These are phyloP conservation scores for Bremia lactucae DNA, from an alignment of 352 stramenopile genomes.

Conservation along the genomic window DNA sequence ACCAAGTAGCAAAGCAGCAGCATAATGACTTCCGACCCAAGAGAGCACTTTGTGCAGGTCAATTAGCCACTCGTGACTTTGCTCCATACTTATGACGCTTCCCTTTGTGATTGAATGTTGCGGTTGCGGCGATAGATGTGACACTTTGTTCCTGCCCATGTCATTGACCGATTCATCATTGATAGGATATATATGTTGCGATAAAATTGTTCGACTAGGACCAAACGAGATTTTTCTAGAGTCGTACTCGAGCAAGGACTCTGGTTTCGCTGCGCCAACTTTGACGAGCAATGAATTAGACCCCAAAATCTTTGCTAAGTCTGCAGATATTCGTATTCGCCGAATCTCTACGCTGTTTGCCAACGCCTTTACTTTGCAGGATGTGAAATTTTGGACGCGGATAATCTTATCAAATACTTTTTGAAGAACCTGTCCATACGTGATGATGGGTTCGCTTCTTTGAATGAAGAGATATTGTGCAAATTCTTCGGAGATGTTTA, in stretches of 20 bases:
- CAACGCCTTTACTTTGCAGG: constrained; percentile 25
- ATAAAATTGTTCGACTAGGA: constrained; percentile 40
- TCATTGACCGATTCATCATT: neutral
- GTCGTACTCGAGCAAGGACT: constrained; percentile 16
- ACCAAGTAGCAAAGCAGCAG: constrained; percentile 39
- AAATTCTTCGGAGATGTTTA: constrained; percentile 29
- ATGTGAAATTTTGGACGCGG: constrained; percentile 13
- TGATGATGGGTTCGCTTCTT: constrained; percentile 5
- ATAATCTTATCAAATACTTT: constrained; percentile 32
- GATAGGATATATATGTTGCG: constrained; percentile 45
- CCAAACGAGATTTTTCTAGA: constrained; percentile 23
- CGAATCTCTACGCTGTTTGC: constrained; percentile 18
- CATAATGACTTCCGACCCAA: constrained; percentile 57
- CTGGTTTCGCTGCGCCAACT: constrained; percentile 5
- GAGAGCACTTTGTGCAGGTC: constrained; percentile 56
- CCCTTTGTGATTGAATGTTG: constrained; percentile 7
- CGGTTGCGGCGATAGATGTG: constrained; percentile 4
- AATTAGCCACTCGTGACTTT: constrained; percentile 36
- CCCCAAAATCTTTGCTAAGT: constrained; percentile 38
- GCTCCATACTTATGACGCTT: constrained; percentile 12
- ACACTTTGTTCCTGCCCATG: too few species aligned
- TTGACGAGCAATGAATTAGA: constrained; percentile 33
- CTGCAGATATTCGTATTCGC: constrained; percentile 25
- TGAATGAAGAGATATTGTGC: constrained; percentile 16
- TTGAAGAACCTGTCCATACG: constrained; percentile 27